Percentiles rank a stretch among this genome's conserved stretches.
Conservation (phyloP, 2,329 filamentous ascomycete species). For the Apiospora phragmitis region DNA sequence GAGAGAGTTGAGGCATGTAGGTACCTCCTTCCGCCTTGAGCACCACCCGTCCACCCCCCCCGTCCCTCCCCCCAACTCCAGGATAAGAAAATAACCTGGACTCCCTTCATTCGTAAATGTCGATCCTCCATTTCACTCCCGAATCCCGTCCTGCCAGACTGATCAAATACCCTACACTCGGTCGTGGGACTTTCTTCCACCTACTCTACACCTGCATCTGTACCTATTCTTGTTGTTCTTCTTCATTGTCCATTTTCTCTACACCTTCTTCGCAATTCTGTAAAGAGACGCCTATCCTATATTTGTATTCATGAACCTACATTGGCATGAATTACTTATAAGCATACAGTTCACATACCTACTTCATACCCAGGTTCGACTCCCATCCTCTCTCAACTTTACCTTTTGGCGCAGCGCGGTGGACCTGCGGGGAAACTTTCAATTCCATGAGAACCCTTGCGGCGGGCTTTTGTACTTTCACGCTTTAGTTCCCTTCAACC, state of each 20-base stretch:
- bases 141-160: background rate
- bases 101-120: background rate
- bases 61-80: background rate
- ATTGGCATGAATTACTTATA: background rate
- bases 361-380: background rate
- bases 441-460: background rate
- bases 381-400: background rate
- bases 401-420: background rate
- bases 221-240: background rate
- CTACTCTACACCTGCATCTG: background rate
- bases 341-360: background rate
- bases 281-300: background rate
- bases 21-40: constrained; percentile 1
- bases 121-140: background rate
- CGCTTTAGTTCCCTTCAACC: background rate
- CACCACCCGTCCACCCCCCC: background rate
- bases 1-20: background rate
- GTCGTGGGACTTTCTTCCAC: background rate
- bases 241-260: background rate
- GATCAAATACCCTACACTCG: background rate
- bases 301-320: background rate
- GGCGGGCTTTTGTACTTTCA: background rate
- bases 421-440: background rate
- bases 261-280: background rate
- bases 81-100: background rate